Evolutionary conservation across 2,329 filamentous ascomycete species (phyloP).

Genomic region (Nothophaeocryptopus gaeumannii): DNA sequence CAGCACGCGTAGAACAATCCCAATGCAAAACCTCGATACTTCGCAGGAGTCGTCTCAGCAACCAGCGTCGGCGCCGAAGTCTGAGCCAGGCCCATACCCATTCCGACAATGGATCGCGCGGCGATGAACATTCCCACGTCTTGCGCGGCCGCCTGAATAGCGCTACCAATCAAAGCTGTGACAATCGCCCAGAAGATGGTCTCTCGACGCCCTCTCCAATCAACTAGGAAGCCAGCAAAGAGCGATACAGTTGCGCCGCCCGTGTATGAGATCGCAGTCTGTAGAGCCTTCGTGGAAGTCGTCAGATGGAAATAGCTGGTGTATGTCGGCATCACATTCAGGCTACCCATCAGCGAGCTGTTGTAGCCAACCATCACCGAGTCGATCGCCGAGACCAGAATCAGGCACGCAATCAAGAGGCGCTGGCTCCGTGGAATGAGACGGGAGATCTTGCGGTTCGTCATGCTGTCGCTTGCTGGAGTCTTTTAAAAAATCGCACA

Average conservation of each 20-base stretch:
- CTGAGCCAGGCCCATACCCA: slow-evolving; percentile 7
- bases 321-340: slow-evolving; percentile 8
- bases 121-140: slow-evolving; percentile 66
- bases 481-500: no score
- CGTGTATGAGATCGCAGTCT: slow-evolving; percentile 1
- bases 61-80: slow-evolving; percentile 1
- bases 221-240: slow-evolving; percentile 1
- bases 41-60: slow-evolving; percentile 1
- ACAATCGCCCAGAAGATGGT: background rate
- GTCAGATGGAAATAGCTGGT: slow-evolving; percentile 37
- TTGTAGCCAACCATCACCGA: slow-evolving; percentile 7
- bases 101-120: slow-evolving; percentile 64
- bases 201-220: background rate
- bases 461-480: background rate
- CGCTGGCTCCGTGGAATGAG: background rate
- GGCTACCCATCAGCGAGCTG: slow-evolving; percentile 3
- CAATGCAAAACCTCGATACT: slow-evolving; percentile 1
- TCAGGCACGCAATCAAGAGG: background rate
- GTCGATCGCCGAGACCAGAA: slow-evolving; percentile 4
- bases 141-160: slow-evolving; percentile 59
- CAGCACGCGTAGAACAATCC: slow-evolving; percentile 6
- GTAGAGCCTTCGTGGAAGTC: slow-evolving; percentile 49
- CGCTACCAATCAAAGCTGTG: slow-evolving; percentile 48
- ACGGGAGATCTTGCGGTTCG: background rate
- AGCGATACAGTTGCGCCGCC: background rate